These are phyloP conservation scores for Cyberlindnera americana DNA, from an alignment of 805 yeast species.

Conservation along the genomic window DNA sequence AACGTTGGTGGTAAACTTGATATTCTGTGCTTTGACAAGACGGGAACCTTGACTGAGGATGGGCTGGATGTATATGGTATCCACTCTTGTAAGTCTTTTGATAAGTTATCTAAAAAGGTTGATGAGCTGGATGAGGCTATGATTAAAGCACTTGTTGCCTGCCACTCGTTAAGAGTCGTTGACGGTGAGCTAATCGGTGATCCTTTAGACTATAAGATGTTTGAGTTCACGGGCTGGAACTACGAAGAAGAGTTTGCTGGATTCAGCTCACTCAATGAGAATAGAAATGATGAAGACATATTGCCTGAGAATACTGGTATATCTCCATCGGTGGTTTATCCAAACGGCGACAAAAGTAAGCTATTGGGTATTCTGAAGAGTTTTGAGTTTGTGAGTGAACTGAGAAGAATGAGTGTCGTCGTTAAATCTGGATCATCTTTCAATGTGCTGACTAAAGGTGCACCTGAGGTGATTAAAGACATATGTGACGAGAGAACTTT, in stretches of 20 bases:
- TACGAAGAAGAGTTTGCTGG: slow-evolving; percentile 62
- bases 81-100: slow-evolving; percentile 36
- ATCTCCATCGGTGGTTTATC: slow-evolving; percentile 49
- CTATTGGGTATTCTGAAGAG: slow-evolving; percentile 46
- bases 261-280: slow-evolving; percentile 36
- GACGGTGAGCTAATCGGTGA: slow-evolving; percentile 87
- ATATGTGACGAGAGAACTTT: slow-evolving; percentile 70
- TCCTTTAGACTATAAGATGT: slow-evolving; percentile 92
- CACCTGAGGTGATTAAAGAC: slow-evolving; percentile 88
- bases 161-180: slow-evolving; percentile 81
- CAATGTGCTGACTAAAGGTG: slow-evolving; percentile 81
- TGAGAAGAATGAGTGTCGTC: slow-evolving; percentile 89
- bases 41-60: slow-evolving; percentile 97
- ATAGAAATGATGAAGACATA: slow-evolving; percentile 34
- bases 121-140: slow-evolving; percentile 29
- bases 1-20: slow-evolving; percentile 96
- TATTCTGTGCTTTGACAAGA: slow-evolving; percentile 89
- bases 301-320: slow-evolving; percentile 41
- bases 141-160: slow-evolving; percentile 46
- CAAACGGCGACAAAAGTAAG: slow-evolving; percentile 36
- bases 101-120: slow-evolving; percentile 25
- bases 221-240: slow-evolving; percentile 79
- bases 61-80: slow-evolving; percentile 84
- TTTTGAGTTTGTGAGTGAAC: slow-evolving; percentile 79
- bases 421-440: slow-evolving; percentile 45